A percentile compares a stretch with the other conserved stretches of the same genome.
Conservation (phyloP, 176 grass and related monocot species). For the Phragmites australis region DNA sequence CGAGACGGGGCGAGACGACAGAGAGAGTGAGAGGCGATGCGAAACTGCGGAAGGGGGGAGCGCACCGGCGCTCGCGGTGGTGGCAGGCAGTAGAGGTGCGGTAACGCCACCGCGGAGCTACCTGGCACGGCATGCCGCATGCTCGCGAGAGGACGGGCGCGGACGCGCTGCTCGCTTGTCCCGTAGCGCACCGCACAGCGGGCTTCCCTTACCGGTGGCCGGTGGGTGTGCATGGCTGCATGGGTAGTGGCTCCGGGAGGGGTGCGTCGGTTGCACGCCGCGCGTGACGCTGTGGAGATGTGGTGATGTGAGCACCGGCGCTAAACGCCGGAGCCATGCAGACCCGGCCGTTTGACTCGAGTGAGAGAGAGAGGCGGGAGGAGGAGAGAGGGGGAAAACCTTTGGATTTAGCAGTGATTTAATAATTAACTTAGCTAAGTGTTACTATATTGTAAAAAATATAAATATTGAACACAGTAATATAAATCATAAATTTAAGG, state of each 20-base stretch:
- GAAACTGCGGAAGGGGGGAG: not conserved
- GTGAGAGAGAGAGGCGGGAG: no score
- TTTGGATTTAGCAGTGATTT: not conserved
- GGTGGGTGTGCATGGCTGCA: not conserved
- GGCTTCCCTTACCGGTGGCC: conserved; percentile 30
- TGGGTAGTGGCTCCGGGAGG: no score
- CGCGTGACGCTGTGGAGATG: not conserved
- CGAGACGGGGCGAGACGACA: not conserved
- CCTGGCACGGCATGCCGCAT: conserved; percentile 11
- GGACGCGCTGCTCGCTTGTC: not conserved
- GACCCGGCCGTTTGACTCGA: not conserved
- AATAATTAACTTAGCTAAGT: not conserved
- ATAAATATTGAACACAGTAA: no score
- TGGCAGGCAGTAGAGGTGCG: not conserved
- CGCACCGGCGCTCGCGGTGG: not conserved
- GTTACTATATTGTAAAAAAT: no score
- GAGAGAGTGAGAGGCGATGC: not conserved
- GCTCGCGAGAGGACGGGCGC: not conserved
- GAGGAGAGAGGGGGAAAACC: not conserved
- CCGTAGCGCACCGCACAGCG: not conserved
- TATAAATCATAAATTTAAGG: no score
- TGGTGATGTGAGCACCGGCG: conserved; percentile 11
- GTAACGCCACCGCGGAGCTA: conserved; percentile 1
- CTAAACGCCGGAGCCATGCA: conserved; percentile 4
- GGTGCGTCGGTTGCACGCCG: no score